phyloP scores from a whole-genome alignment of 78 protist genomes.

The Guillardia theta region DNA sequence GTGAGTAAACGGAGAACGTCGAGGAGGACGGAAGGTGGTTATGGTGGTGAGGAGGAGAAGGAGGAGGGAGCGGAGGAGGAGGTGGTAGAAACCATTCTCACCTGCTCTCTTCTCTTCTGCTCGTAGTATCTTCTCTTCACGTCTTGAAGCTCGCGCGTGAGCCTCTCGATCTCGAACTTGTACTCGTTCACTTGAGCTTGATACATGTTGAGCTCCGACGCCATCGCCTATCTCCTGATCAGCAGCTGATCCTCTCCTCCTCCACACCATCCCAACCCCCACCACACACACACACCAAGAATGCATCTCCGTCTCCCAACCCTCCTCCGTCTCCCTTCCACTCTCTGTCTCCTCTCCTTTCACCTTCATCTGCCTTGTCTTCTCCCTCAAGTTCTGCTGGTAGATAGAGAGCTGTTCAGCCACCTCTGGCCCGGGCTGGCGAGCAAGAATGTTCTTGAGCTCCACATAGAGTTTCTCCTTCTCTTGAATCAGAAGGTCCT shows the following conservation, averaged over 20 bases:
- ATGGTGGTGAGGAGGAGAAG: too few species aligned
- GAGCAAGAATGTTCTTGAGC: slow-evolving; percentile 77
- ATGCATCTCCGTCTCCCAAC: too few species aligned
- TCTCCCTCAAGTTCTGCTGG: slow-evolving; percentile 52
- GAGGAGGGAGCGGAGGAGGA: too few species aligned
- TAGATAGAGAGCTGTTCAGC: slow-evolving; percentile 44
- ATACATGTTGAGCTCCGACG: slow-evolving; percentile 67
- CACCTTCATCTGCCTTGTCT: slow-evolving; percentile 61
- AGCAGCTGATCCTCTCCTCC: too few species aligned
- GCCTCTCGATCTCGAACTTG: slow-evolving; percentile 68
- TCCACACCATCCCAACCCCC: too few species aligned
- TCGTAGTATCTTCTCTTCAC: slow-evolving; percentile 53
- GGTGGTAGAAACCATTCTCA: too few species aligned
- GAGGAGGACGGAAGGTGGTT: too few species aligned
- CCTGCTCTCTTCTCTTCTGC: slow-evolving; percentile 53
- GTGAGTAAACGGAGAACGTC: too few species aligned
- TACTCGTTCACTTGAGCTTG: slow-evolving; percentile 45
- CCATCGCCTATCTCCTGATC: too few species aligned
- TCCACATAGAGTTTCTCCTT: slow-evolving; percentile 79
- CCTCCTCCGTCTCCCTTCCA: too few species aligned
- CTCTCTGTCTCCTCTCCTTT: too few species aligned
- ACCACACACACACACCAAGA: too few species aligned
- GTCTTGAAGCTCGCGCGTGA: slow-evolving; percentile 68
- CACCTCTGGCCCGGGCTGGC: slow-evolving; percentile 72
- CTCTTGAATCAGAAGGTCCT: slow-evolving; percentile 78